phyloP scores from a whole-genome alignment of 805 yeast species.

The Hagleromyces aurorensis region DNA sequence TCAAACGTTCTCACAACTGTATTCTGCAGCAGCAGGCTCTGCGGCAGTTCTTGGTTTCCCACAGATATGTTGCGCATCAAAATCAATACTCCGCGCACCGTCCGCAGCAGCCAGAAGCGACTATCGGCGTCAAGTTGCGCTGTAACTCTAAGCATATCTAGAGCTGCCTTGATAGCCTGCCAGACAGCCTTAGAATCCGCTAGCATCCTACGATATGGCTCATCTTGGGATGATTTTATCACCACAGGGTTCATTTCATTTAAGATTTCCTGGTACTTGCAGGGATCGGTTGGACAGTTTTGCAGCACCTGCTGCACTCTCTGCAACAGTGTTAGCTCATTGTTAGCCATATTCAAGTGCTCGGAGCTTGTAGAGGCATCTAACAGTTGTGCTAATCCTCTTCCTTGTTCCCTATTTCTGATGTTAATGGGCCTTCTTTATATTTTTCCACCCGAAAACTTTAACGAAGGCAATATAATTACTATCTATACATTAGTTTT shows the following conservation, averaged over 20 bases:
- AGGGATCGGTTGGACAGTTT: slow-evolving; percentile 1
- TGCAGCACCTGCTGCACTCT: slow-evolving; percentile 1
- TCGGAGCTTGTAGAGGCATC: too few relatives aligned
- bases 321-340: too few relatives aligned
- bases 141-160: slow-evolving; percentile 3
- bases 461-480: too few relatives aligned
- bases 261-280: slow-evolving; percentile 1
- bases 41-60: slow-evolving; percentile 27
- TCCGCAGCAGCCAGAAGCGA: slow-evolving; percentile 25
- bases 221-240: slow-evolving; percentile 22
- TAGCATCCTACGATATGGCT: slow-evolving; percentile 18
- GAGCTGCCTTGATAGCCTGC: slow-evolving; percentile 14
- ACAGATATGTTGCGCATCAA: slow-evolving; percentile 41
- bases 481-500: too few relatives aligned
- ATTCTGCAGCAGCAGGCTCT: slow-evolving; percentile 16
- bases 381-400: too few relatives aligned
- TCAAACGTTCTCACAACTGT: slow-evolving; percentile 8
- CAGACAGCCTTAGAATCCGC: slow-evolving; percentile 24
- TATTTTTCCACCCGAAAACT: too few relatives aligned
- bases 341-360: too few relatives aligned
- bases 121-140: slow-evolving; percentile 4
- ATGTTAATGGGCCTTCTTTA: too few relatives aligned
- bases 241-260: slow-evolving; percentile 18
- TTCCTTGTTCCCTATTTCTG: too few relatives aligned
- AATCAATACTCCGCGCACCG: slow-evolving; percentile 41